Evolutionary conservation across 2,329 filamentous ascomycete species (phyloP), one percentile per base, ranked within the genome.

Genomic region (Neonectria coccinea): DNA sequence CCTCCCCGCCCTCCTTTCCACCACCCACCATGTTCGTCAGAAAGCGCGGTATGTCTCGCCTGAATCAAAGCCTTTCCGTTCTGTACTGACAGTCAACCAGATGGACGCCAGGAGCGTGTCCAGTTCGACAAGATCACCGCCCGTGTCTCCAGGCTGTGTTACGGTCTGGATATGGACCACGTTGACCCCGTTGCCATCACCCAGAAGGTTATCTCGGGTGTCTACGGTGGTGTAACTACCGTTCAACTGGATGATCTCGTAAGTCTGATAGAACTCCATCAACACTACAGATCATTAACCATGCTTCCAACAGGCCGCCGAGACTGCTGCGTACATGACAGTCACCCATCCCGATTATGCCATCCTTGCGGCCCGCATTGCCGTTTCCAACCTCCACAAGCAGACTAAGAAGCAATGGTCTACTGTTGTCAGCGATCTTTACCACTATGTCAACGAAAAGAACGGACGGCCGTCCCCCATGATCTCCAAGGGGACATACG

Each of bases 71-170:
- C 22, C 41, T 27, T 10, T 11, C 29, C 58, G 42, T 50, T 47
- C 33, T 29, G 48, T 52, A 53, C 77, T 83, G 62, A 80, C 74
- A n/a, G 9, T 25, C 22, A 10, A 18, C 16, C 60, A 98, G 96
- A 99, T 88, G 95, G 95, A 84, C 96, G 96, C 86, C 97, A 98
- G 86, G 96, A 99, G 88, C 96, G 96, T 82, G 96, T 99, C 71
- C 96, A 99, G 82, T 99, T 99, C 85, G 96, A 99, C 88, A 99
- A 99, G 86, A 99, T 99, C 88, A 98, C 96, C 77, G 96, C 96
- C 76, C 94, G 96, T 82, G 96, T 99, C 73, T 98, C 96, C 51
- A 90, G 96, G 77, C 87, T 99, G 78, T 99, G 96, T 88, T 99
- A 99, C 81, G 95, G 95, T 72, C 91, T 99, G 64, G 96, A 99